Evolutionary conservation across 768 basidiomycete species (phyloP), one percentile per base, ranked within the genome.

Genomic region (Russula ochroleuca): DNA sequence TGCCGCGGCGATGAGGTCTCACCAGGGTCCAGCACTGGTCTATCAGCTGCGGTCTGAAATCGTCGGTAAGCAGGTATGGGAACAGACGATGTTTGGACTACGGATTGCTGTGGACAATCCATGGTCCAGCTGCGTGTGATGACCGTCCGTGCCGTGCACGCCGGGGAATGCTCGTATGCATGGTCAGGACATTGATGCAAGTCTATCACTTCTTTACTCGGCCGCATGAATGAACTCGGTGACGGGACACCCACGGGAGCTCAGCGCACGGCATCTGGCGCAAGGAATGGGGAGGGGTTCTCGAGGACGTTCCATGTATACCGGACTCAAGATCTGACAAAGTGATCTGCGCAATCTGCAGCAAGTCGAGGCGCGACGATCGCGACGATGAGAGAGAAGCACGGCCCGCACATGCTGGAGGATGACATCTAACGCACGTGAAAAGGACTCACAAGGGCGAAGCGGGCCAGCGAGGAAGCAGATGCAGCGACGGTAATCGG

Each of bases 291-390:
- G 11, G 38, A 15, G 17, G 19, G 25, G 47, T 61, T 51, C 63
- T 64, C 48, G 40, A 50, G 37, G 37, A 31, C 52, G 41, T 65
- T 65, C 64, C 40, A 56, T 51, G 40, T 41, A 47, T 21, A n/a
- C 48, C 40, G 23, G 40, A 50, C 31, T 50, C 40, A 13, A 47
- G 35, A 59, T 48, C 40, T 40, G 23, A 51, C 38, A 43, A 47
- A 31, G 25, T 33, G 64, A 65, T 65, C 64, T 53, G 64, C 59
- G 54, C 54, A 65, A 65, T 61, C 59, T 61, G 64, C 64, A 56
- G 17, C 48, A 13, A n/a, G 13, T 19, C 21, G 13, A 31, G 54
- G 47, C 53, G 63, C 54, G 64, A 25, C 17, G 59, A 65, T 65
- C 59, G 41, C 53, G 59, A 61, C 41, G 64, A 65, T 61, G 59